Percentiles rank a stretch among this genome's conserved stretches.
These are phyloP conservation scores for Ophiostoma angusticollis DNA, from an alignment of 2,329 filamentous ascomycete species.

Conservation along the genomic window DNA sequence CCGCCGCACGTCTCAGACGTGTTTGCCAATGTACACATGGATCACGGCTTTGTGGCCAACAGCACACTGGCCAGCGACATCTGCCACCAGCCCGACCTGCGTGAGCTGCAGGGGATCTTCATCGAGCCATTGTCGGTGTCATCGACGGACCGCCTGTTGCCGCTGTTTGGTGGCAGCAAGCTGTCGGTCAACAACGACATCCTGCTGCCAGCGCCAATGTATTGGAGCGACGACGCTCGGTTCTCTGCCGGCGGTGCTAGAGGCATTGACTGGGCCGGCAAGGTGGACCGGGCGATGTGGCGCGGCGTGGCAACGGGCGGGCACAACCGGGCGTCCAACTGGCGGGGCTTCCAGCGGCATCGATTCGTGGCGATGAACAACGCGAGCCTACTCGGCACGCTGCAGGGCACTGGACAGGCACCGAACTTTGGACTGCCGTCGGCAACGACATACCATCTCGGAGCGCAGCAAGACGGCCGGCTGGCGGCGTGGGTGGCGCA, in stretches of 20 bases:
- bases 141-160: conserved; percentile 45
- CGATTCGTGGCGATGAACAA: conserved; percentile 66
- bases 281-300: conserved; percentile 44
- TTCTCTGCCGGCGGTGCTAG: conserved; percentile 45
- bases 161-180: conserved; percentile 58
- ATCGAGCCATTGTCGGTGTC: conserved; percentile 46
- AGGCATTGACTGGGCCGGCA: conserved; percentile 45
- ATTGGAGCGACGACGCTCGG: conserved; percentile 49
- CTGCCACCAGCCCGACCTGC: conserved; percentile 52
- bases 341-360: conserved; percentile 62
- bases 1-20: conserved; percentile 31
- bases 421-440: conserved; percentile 43
- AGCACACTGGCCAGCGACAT: conserved; percentile 47
- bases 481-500: conserved; percentile 36
- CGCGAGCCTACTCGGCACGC: conserved; percentile 39
- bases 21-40: conserved; percentile 35
- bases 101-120: conserved; percentile 51
- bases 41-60: conserved; percentile 48
- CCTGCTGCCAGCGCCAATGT: conserved; percentile 55
- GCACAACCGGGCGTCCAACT: conserved; percentile 45
- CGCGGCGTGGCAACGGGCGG: conserved; percentile 57
- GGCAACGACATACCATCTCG: conserved; percentile 30
- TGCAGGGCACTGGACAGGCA: conserved; percentile 31
- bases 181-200: conserved; percentile 58
- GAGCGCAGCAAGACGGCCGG: conserved; percentile 29